Percentiles rank a stretch among this genome's conserved stretches.
Evolutionary conservation across 2,329 filamentous ascomycete species (phyloP).

Genomic region (Aureobasidium sp.): DNA sequence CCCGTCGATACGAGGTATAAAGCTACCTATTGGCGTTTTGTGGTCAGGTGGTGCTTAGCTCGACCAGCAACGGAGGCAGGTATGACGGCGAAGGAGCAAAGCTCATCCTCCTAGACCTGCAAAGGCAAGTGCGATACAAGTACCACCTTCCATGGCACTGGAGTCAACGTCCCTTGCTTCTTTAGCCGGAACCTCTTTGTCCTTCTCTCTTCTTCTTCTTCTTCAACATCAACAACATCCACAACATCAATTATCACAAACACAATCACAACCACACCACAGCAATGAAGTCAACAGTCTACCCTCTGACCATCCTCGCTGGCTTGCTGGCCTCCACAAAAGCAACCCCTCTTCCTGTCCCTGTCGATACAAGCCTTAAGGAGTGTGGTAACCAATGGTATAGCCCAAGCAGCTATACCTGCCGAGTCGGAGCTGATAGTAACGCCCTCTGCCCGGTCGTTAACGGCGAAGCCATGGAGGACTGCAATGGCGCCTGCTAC

Average conservation of each 20-base stretch:
- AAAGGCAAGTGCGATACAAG: neutral
- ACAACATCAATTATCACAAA: neutral
- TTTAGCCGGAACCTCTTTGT: neutral
- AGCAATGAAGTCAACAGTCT: constrained; percentile 2
- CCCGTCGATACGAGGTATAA: neutral
- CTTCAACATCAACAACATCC: neutral
- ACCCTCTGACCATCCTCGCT: neutral
- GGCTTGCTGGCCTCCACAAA: neutral
- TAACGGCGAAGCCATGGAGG: constrained; percentile 14
- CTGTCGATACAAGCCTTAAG: neutral
- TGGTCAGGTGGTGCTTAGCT: neutral
- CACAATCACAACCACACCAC: neutral
- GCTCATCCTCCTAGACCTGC: neutral
- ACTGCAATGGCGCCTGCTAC: constrained; percentile 16
- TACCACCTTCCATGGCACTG: neutral
- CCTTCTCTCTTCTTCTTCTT: neutral
- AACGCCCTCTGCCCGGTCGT: constrained; percentile 16
- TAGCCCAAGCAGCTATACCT: constrained; percentile 15
- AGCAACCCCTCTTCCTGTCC: neutral
- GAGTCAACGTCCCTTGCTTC: neutral
- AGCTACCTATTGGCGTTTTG: neutral
- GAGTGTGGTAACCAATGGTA: constrained; percentile 14
- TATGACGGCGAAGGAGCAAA: neutral
- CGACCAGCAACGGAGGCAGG: neutral
- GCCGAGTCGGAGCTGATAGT: constrained; percentile 3